Percentiles rank a stretch among this genome's conserved stretches.
Evolutionary conservation across 805 yeast genomes (phyloP).

Genomic region (Kuraishia capsulata): DNA sequence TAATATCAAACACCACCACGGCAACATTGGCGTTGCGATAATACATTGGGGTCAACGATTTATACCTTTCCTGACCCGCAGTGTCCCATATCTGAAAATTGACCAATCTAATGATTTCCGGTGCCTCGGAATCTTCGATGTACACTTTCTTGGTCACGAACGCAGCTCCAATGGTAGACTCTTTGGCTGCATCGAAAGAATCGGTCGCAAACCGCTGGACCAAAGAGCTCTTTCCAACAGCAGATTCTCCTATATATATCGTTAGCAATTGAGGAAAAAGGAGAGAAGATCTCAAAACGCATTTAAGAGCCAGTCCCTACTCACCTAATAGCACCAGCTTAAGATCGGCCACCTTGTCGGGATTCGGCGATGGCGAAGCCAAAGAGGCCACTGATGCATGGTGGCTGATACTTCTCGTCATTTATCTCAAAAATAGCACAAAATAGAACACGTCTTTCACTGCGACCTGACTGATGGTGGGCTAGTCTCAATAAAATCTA

Average conservation of each 20-base stretch:
- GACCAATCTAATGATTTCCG: conserved; percentile 17
- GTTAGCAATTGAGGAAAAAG: conserved; percentile 14
- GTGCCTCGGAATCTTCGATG: conserved; percentile 13
- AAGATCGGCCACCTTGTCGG: conserved; percentile 20
- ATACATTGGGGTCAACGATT: conserved; percentile 76
- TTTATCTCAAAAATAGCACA: not conserved
- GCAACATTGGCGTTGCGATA: conserved; percentile 79
- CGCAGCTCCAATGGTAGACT: conserved; percentile 98
- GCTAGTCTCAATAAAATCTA: no score
- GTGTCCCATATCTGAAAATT: conserved; percentile 86
- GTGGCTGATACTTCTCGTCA: conserved; percentile 3
- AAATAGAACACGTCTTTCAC: no score
- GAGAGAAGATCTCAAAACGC: no score
- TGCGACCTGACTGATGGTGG: no score
- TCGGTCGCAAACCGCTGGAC: conserved; percentile 70
- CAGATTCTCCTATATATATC: conserved; percentile 45
- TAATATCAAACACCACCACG: conserved; percentile 78
- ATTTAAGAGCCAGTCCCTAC: no score
- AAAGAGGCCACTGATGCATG: conserved; percentile 5
- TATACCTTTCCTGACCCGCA: conserved; percentile 90
- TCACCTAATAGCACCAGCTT: conserved; percentile 23
- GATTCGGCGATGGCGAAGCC: conserved; percentile 6
- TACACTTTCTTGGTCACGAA: conserved; percentile 75
- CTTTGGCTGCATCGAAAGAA: conserved; percentile 68
- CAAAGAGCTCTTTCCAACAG: conserved; percentile 64